Percentiles rank a stretch among this genome's conserved stretches.
Conservation (phyloP, 2,329 filamentous ascomycete species). For the Colletotrichum abscissum region DNA sequence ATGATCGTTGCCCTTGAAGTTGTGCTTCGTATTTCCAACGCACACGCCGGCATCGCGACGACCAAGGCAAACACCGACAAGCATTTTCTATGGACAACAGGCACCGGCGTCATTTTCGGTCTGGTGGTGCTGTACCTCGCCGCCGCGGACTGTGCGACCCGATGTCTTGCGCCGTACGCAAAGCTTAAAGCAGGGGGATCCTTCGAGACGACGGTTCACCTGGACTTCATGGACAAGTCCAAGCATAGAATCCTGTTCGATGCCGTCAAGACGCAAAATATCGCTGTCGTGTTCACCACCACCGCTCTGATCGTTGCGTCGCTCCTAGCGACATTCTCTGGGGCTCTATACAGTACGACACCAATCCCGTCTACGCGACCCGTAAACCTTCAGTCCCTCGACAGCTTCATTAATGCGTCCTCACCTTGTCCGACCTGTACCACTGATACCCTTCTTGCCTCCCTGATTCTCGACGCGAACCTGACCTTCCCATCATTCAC, state of each 20-base stretch:
- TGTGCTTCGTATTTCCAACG: slow-evolving; percentile 44
- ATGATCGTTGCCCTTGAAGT: slow-evolving; percentile 49
- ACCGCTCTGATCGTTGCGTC: slow-evolving; percentile 42
- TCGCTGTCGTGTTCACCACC: slow-evolving; percentile 42
- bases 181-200: slow-evolving; percentile 42
- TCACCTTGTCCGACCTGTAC: slow-evolving; percentile 36
- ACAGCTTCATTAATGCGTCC: slow-evolving; percentile 45
- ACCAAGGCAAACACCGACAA: slow-evolving; percentile 41
- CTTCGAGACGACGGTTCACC: slow-evolving; percentile 43
- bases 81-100: slow-evolving; percentile 50
- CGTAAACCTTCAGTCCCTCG: slow-evolving; percentile 40
- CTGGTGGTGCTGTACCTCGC: slow-evolving; percentile 45
- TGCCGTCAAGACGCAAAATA: slow-evolving; percentile 41
- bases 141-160: slow-evolving; percentile 45
- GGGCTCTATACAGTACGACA: slow-evolving; percentile 46
- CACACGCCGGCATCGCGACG: slow-evolving; percentile 44
- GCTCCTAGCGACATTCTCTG: slow-evolving; percentile 45
- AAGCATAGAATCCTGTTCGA: slow-evolving; percentile 41
- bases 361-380: slow-evolving; percentile 39
- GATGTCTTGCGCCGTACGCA: slow-evolving; percentile 47
- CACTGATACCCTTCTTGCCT: slow-evolving; percentile 45
- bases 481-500: slow-evolving; percentile 50
- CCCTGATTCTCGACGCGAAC: slow-evolving; percentile 48
- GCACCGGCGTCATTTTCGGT: slow-evolving; percentile 44
- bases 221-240: slow-evolving; percentile 47